Evolutionary conservation across 2,329 filamentous ascomycete genomes (phyloP), one percentile per base, ranked within the genome.

Genomic region (Diplodia scrobiculata): DNA sequence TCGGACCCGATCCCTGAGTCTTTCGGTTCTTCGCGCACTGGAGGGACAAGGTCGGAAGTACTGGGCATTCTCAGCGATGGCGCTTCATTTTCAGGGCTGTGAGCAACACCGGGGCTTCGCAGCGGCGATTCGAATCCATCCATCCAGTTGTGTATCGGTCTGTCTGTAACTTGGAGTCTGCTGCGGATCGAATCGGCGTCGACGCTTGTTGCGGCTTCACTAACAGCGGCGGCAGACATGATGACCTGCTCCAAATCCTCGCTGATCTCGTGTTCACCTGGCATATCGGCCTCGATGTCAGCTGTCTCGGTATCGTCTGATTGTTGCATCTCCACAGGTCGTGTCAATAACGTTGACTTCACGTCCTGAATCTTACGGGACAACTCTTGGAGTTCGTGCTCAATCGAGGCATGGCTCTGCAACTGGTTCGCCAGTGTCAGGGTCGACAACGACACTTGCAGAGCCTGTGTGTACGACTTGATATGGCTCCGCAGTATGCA

Each of bases 391-490:
- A 66, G 19, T 27, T 59, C 64, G 14, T 52, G 27, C 10, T 59
- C 36, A 17, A 66, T 66, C 19, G 64, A 59, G 6, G 10, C 45
- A 34, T 52, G 53, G n/a, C 52, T 66, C 21, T 66, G 53, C 64
- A 41, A 58, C 29, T 58, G 53, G 5, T 55, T 60, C 14, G 51
- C 53, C 17, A 66, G 36, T 6, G 48, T 60, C 27, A 66, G 19
- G 25, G 54, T 58, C 17, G 53, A 55, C 47, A 66, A 9, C 13
- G 54, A 66, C 1, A 66, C 53, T n/a, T 66, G 64, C 32, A 66
- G 55, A 29, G 64, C 64, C 17, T 60, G 64, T 7, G 64, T 66
- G 19, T 66, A 59, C 17, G 64, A 66, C 45, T 66, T 66, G 19
- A 66, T 51, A 11, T 66, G 54, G 11, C 54, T 59, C 34, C 64